Evolutionary conservation across 2,329 filamentous ascomycete genomes (phyloP).

Genomic region (Fusarium mexicanum): DNA sequence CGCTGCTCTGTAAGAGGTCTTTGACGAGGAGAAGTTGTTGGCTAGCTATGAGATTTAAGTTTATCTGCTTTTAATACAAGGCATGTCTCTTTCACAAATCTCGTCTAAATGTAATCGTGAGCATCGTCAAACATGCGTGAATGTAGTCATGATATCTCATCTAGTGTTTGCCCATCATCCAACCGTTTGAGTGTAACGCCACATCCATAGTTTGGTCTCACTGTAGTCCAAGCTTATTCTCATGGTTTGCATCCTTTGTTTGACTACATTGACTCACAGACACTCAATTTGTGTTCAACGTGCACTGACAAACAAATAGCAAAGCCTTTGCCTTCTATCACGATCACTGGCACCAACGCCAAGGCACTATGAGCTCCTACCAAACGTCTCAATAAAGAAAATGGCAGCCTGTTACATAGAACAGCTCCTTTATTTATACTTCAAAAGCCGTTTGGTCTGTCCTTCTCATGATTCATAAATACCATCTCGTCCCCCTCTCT

Average conservation of each 20-base stretch:
- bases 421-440: background rate
- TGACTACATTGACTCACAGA: background rate
- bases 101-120: background rate
- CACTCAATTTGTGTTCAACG: background rate
- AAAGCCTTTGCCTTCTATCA: background rate
- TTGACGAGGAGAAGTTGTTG: background rate
- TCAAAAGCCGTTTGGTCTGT: background rate
- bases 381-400: too few species aligned
- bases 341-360: background rate
- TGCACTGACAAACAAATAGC: background rate
- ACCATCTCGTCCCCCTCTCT: background rate
- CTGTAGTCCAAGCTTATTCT: background rate
- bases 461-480: background rate
- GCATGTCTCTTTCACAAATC: background rate
- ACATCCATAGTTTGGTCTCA: background rate
- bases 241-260: background rate
- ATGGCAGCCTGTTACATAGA: too few species aligned
- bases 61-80: slow-evolving; percentile 23
- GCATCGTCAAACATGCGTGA: background rate
- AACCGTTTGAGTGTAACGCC: background rate
- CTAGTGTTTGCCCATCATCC: background rate
- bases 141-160: background rate
- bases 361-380: background rate
- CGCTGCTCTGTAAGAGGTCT: slow-evolving; percentile 42
- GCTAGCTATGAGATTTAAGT: background rate